phyloP scores from a whole-genome alignment of 306 rosid species.

The Crotalaria pallida region DNA sequence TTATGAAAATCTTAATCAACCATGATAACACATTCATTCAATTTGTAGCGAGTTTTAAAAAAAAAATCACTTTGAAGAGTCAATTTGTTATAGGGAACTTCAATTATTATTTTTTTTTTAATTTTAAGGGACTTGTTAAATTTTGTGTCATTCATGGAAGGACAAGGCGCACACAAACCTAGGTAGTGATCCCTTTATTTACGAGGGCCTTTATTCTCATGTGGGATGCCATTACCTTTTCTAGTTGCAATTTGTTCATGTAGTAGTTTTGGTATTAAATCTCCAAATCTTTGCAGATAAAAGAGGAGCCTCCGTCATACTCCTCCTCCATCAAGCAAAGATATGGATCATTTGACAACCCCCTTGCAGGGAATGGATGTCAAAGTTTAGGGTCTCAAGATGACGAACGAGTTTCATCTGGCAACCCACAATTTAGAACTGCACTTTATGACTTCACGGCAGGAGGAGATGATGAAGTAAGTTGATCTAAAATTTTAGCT shows the following conservation, averaged over 20 bases:
- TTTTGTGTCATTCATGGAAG: conserved; percentile 42
- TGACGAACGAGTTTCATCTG: conserved; percentile 66
- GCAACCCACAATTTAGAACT: conserved; percentile 57
- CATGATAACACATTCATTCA: not conserved
- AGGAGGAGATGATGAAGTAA: conserved; percentile 98
- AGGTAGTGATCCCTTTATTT: conserved; percentile 59
- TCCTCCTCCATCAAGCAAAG: conserved; percentile 55
- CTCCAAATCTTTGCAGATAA: conserved; percentile 54
- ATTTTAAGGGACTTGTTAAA: conserved; percentile 15
- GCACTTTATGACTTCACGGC: conserved; percentile 98
- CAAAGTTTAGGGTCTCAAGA: conserved; percentile 81
- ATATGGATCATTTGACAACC: conserved; percentile 80
- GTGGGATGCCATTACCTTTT: conserved; percentile 42
- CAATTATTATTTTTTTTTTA: not conserved
- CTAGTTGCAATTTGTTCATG: not conserved
- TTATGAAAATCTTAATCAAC: no score
- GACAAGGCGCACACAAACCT: conserved; percentile 68
- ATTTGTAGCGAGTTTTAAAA: no score
- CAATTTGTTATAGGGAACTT: not conserved
- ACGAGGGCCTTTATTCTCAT: conserved; percentile 66
- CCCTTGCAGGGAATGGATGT: conserved; percentile 68
- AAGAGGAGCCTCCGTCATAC: conserved; percentile 89
- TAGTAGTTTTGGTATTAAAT: conserved; percentile 16
- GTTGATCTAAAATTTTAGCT: not conserved
- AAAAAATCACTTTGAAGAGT: conserved; percentile 8